phyloP scores from a whole-genome alignment of 441 rosid genomes.

The Populus hybrid region DNA sequence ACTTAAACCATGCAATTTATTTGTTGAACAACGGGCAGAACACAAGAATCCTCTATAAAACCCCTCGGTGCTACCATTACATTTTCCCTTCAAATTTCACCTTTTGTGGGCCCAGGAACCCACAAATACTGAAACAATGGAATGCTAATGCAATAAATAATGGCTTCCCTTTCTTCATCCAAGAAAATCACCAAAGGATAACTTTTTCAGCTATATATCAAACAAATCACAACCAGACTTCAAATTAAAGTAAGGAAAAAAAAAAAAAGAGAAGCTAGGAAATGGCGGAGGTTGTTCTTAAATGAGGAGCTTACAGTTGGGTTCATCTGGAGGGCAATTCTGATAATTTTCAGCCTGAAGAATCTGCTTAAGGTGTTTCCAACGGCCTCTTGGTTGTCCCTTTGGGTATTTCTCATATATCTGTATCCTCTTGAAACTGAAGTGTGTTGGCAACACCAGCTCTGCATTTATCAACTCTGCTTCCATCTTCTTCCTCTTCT shows the following conservation, averaged over 20 bases:
- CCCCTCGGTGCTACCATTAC: not conserved
- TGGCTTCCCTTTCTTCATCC: not conserved
- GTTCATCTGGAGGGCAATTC: constrained; percentile 49
- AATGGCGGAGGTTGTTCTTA: not conserved
- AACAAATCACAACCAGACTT: not conserved
- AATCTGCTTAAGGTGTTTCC: constrained; percentile 98
- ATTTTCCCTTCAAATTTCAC: not conserved
- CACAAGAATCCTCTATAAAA: not conserved
- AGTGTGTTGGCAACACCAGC: constrained; percentile 59
- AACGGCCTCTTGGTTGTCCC: constrained; percentile 79
- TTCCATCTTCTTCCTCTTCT: constrained; percentile 48
- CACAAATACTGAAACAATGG: not conserved
- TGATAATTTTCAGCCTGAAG: constrained; percentile 83
- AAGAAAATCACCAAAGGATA: not conserved
- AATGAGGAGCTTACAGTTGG: constrained; percentile 52
- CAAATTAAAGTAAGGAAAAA: not conserved
- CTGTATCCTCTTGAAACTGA: constrained; percentile 78
- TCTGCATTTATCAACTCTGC: constrained; percentile 63
- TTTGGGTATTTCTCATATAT: constrained; percentile 81
- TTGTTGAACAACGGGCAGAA: not conserved
- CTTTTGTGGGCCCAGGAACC: not conserved
- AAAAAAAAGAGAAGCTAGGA: not conserved
- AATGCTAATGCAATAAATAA: not conserved
- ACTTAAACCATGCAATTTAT: not conserved
- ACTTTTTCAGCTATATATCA: not conserved